Conservation (phyloP, 805 yeast species). For the Zygotorulaspora florentina region DNA sequence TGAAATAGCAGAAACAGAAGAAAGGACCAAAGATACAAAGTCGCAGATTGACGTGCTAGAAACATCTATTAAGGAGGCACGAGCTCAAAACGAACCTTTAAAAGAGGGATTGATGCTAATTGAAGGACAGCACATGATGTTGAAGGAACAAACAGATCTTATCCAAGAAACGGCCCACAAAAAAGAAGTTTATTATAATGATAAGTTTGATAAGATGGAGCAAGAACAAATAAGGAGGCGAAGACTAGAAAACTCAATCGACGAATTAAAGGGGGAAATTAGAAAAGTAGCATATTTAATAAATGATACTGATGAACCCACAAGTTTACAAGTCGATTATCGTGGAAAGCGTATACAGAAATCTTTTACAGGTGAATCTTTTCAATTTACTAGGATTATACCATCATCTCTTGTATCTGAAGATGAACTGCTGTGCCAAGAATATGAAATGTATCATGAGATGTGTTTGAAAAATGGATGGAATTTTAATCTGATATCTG, state of each 20-base stretch:
- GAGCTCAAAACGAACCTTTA: conserved; percentile 18
- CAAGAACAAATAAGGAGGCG: conserved; percentile 39
- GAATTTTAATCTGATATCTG: conserved; percentile 29
- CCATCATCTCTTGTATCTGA: conserved; percentile 21
- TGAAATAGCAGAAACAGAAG: conserved; percentile 22
- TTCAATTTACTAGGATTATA: conserved; percentile 22
- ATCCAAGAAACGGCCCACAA: conserved; percentile 23
- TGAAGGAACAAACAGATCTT: conserved; percentile 20
- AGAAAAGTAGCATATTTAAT: conserved; percentile 31
- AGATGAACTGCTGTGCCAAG: conserved; percentile 23
- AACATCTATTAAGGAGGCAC: not conserved
- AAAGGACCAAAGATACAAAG: conserved; percentile 12
- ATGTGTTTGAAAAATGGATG: conserved; percentile 23
- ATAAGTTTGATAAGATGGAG: conserved; percentile 30
- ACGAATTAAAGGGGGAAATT: conserved; percentile 35
- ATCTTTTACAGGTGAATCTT: conserved; percentile 1
- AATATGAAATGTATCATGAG: conserved; percentile 28
- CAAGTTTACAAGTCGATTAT: conserved; percentile 16
- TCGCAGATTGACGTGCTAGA: conserved; percentile 14
- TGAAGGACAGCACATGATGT: conserved; percentile 18
- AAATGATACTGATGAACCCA: conserved; percentile 1
- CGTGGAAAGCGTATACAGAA: conserved; percentile 7
- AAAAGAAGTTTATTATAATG: conserved; percentile 22
- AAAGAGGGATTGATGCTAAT: conserved; percentile 23
- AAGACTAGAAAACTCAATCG: conserved; percentile 48